These are phyloP conservation scores for rapeseed (Brassica napus) DNA, from an alignment of 345 rosid genomes.

Conservation along the genomic window DNA sequence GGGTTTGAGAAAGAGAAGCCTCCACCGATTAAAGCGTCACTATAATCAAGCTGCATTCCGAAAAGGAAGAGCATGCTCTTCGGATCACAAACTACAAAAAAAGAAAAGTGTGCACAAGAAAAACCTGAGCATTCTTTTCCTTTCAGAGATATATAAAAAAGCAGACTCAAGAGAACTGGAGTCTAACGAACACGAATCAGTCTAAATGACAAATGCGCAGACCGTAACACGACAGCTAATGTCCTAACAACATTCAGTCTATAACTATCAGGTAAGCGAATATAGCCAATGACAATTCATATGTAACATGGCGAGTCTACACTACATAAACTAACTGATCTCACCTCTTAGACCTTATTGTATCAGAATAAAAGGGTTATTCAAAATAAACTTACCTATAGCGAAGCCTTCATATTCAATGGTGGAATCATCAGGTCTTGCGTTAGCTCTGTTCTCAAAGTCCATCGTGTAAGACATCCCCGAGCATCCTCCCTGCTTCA, in stretches of 20 bases:
- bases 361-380: neutral
- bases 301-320: neutral
- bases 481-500: slow-evolving; percentile 91
- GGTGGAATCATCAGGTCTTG: slow-evolving; percentile 79
- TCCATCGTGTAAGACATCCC: slow-evolving; percentile 99
- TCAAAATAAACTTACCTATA: slow-evolving; percentile 54
- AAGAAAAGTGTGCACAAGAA: neutral
- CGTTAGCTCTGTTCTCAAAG: slow-evolving; percentile 62
- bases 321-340: slow-evolving; percentile 10
- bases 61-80: slow-evolving; percentile 92
- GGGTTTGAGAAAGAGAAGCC: slow-evolving; percentile 96
- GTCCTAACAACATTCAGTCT: neutral
- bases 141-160: neutral
- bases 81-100: slow-evolving; percentile 91
- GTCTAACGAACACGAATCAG: neutral
- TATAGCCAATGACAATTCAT: neutral
- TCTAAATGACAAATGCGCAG: neutral
- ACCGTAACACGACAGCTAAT: neutral
- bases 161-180: neutral
- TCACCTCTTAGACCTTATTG: neutral
- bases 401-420: slow-evolving; percentile 75
- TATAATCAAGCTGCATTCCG: slow-evolving; percentile 97
- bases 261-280: neutral
- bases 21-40: slow-evolving; percentile 93
- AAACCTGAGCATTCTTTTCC: neutral